A percentile compares a stretch with the other conserved stretches of the same genome.
Conservation (phyloP, 2,329 filamentous ascomycete species). For the Gyromitra esculenta region DNA sequence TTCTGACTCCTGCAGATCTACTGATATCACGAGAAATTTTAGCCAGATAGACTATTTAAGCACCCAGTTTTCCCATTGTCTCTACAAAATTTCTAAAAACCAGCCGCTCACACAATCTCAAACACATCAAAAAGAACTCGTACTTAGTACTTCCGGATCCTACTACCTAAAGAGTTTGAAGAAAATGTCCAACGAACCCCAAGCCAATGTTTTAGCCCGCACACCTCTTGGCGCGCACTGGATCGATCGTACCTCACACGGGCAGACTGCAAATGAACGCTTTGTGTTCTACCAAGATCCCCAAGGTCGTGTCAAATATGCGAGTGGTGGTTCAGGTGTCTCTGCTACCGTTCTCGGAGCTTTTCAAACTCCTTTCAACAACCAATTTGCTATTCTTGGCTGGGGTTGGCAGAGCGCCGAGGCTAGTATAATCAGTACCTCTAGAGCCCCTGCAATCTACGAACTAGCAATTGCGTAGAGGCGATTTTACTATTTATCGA, state of each 20-base stretch:
- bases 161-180: neutral
- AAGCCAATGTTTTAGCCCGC: neutral
- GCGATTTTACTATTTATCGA: constrained; percentile 16
- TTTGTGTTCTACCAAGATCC: constrained; percentile 23
- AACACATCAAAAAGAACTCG: neutral
- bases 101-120: neutral
- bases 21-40: neutral
- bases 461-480: constrained; percentile 11
- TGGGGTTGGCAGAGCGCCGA: constrained; percentile 7
- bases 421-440: neutral
- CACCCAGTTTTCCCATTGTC: neutral
- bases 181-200: too few species aligned
- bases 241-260: neutral
- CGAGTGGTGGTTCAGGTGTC: neutral
- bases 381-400: constrained; percentile 20
- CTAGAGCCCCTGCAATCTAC: neutral
- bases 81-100: neutral
- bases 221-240: neutral
- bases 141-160: neutral
- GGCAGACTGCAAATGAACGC: neutral
- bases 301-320: constrained; percentile 21
- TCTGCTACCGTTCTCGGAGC: neutral
- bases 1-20: neutral
- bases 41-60: neutral
- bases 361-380: neutral